Base-by-base conservation (phyloP, 1,139 yeast species). In the Kodamaea arcana region DNA sequence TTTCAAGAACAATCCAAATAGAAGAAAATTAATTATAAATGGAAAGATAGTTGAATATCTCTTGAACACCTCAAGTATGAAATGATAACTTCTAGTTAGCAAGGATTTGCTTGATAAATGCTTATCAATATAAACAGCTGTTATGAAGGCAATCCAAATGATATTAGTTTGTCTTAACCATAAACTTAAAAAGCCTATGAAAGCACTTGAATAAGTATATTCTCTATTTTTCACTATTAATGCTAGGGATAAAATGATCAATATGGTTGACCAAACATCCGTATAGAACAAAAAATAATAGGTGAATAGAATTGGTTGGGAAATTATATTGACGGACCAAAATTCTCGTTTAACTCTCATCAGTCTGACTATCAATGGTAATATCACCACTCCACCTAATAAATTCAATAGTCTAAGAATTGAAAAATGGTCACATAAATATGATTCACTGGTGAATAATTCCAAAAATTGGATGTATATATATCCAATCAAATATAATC, bases 131-230 rank as follows among this genome's bases (percentile, higher is more conserved):
- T 77, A 60, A 2, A 78, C 60, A 0, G 75, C 66, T 37, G 76
- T 53, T n/a, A 81, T 64, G 45, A 83, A 82, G 0, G 75, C 79
- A 5, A 80, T 69, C 98, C 98, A 92, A 0, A 88, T 65, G 25
- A 92, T 80, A 50, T 92, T 92, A 0, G 98, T 94, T 51, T 92
- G 98, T 44, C 98, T 74, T 50, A 92, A 81, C 57, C 77, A 65
- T 30, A 92, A 64, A 51, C 90, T 80, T 5, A 66, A 27, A 24
- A 78, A 69, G 0, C 80, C 83, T 17, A 76, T 48, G 1, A 71
- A 4, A 0, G 79, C 78, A 41, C 75, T 58, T 2, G 52, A 11
- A 11, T 51, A 51, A 1, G 42, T 27, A n/a, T 36, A 38, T 18
- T 37, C 31, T 2, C 60, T 60, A 33, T 41, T 42, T 8, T 41